phyloP scores from a whole-genome alignment of 176 grass and related monocot genomes.

The Oryza punctata region DNA sequence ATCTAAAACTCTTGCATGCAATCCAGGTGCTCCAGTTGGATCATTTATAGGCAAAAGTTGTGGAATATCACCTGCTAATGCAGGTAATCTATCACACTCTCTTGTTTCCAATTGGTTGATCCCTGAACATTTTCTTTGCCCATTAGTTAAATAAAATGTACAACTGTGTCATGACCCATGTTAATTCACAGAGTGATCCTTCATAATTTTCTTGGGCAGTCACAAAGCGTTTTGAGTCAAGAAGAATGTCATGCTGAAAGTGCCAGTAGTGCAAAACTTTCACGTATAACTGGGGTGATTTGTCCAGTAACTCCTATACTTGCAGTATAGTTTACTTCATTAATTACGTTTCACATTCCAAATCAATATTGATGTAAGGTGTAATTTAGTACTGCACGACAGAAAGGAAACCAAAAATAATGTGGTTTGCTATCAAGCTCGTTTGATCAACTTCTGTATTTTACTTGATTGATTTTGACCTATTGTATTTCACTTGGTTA shows the following conservation, averaged over 20 bases:
- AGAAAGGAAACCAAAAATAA: not conserved
- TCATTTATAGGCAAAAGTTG: not conserved
- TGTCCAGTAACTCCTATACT: constrained; percentile 1
- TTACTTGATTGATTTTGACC: no score
- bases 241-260: not conserved
- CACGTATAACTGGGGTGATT: not conserved
- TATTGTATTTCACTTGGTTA: no score
- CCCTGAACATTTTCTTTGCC: not conserved
- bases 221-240: not conserved
- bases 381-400: not conserved
- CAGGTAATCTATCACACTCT: not conserved
- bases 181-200: not conserved
- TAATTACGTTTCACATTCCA: constrained; percentile 4
- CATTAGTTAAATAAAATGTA: not conserved
- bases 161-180: no score
- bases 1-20: not conserved
- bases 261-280: not conserved
- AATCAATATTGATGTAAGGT: no score
- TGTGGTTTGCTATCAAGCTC: not conserved
- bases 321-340: not conserved
- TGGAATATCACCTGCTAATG: not conserved
- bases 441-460: no score
- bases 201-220: not conserved
- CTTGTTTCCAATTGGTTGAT: not conserved
- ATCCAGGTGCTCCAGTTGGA: not conserved